A percentile compares a stretch with the other conserved stretches of the same genome.
Conservation (phyloP, 305 asterid genomes). For the Solanum hybrid region DNA sequence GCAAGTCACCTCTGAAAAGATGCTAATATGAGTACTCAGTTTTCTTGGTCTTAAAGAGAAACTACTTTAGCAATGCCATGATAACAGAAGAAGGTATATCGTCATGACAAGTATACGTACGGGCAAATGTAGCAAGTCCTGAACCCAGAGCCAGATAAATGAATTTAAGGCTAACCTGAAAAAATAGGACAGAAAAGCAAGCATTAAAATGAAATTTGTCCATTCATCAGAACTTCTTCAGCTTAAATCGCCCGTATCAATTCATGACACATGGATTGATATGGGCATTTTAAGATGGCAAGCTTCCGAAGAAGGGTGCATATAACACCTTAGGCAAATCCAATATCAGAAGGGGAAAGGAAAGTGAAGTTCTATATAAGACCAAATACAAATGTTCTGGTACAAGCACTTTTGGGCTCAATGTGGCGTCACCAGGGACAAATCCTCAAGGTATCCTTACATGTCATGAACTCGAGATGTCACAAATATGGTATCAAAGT, state of each 20-base stretch:
- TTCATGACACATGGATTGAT: not conserved
- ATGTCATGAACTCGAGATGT: not conserved
- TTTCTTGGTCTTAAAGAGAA: not conserved
- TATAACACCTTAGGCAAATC: not conserved
- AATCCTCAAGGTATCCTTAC: not conserved
- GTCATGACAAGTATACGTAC: slow-evolving; percentile 21
- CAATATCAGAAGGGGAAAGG: not conserved
- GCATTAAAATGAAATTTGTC: not conserved
- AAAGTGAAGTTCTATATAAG: not conserved
- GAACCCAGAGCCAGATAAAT: slow-evolving; percentile 63
- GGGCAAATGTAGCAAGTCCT: slow-evolving; percentile 48
- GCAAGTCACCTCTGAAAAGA: slow-evolving; percentile 56
- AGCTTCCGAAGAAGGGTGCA: not conserved
- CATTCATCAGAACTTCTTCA: not conserved
- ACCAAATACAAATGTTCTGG: not conserved
- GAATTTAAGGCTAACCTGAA: slow-evolving; percentile 55
- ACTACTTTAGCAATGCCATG: not conserved
- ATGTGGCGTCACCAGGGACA: not conserved
- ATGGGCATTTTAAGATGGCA: not conserved
- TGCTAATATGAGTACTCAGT: not conserved
- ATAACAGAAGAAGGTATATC: not conserved
- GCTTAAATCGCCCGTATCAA: not conserved
- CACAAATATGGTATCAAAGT: not conserved
- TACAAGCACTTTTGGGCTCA: not conserved
- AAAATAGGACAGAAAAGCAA: not conserved